Conservation (phyloP, 1,139 yeast species). For the Saccharomyces uvarum region DNA sequence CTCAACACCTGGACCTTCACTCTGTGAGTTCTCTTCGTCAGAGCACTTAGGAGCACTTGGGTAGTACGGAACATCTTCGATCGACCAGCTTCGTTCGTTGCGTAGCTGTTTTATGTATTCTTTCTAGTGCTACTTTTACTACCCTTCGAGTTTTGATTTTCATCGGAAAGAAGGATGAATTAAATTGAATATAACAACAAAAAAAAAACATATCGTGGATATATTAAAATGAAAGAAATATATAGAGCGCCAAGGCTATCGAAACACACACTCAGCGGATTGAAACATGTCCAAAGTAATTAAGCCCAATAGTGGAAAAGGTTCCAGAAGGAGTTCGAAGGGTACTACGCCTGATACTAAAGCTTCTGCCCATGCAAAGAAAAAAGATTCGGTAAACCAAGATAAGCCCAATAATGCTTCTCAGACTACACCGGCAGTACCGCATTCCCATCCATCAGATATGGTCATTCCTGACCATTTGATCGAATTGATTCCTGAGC, state of each 20-base stretch:
- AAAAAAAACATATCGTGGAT: not conserved
- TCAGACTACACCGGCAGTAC: not conserved
- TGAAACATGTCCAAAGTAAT: not conserved
- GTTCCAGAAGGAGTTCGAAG: not conserved
- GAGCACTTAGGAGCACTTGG: constrained; percentile 24
- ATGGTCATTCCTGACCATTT: constrained; percentile 55
- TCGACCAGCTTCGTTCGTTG: not conserved
- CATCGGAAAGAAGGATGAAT: not conserved
- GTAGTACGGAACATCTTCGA: constrained; percentile 23
- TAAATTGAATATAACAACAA: not conserved
- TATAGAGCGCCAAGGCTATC: not conserved
- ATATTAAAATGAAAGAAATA: not conserved
- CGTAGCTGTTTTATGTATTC: not conserved
- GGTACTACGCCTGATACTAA: not conserved
- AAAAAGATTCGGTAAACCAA: not conserved
- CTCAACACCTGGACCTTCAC: constrained; percentile 64
- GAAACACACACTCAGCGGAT: not conserved
- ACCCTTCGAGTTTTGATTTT: not conserved
- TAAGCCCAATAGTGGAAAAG: not conserved
- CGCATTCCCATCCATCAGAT: constrained; percentile 50
- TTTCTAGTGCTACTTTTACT: not conserved
- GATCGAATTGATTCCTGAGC: constrained; percentile 62
- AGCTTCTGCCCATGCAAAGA: not conserved
- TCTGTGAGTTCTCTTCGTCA: constrained; percentile 40
- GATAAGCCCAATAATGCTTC: not conserved